Base-by-base conservation (phyloP, 2,329 filamentous ascomycete species). In the Ceratocystis eucalypticola region DNA sequence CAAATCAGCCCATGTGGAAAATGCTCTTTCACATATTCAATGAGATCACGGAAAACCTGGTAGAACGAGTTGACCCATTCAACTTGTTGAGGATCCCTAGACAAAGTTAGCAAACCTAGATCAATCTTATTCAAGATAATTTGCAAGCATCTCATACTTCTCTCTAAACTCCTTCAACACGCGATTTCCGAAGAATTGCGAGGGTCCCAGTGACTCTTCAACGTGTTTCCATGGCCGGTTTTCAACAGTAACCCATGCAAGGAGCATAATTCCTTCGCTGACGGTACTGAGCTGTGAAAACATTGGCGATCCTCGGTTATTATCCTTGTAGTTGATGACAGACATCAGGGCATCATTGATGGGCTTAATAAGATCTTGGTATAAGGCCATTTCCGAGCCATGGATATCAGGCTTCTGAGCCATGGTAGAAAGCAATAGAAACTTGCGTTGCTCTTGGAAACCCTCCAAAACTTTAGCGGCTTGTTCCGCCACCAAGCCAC, bases 1-100 rank as follows among this genome's bases (percentile, higher is more conserved):
- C 94, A 99, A 4, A 84, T 83, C 68, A 97, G 82, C 61, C 92
- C 93, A 61, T 81, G 84, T 20, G 85, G 78, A 74, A 89, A 95
- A 74, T 93, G 85, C 71, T 90, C 85, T 78, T 93, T 93, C 70
- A 94, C 85, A 74, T 95, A 96, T 63, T 88, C 86, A 67, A 85
- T 80, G 55, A 99, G 84, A 37, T 91, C 86, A 71, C 88, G 89
- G 79, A 96, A 95, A 68, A 96, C 83, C 72, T 87, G 86, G 76
- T 96, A 96, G 78, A 95, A 96, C n/a, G 91, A 81, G 72, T 93
- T 89, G 44, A 96, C 85, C 85, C 92, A 99, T 73, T 94, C 87
- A 66, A 92, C 82, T 72, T 96, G 89, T 71, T 85, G 84, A 66
- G 84, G 82, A 72, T 93, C 89, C 78, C 89, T 94, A 64, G 8